Percentiles rank a stretch among this genome's conserved stretches.
These are phyloP conservation scores for Asterochloris erici DNA, from an alignment of 139 green algal species.

Conservation along the genomic window DNA sequence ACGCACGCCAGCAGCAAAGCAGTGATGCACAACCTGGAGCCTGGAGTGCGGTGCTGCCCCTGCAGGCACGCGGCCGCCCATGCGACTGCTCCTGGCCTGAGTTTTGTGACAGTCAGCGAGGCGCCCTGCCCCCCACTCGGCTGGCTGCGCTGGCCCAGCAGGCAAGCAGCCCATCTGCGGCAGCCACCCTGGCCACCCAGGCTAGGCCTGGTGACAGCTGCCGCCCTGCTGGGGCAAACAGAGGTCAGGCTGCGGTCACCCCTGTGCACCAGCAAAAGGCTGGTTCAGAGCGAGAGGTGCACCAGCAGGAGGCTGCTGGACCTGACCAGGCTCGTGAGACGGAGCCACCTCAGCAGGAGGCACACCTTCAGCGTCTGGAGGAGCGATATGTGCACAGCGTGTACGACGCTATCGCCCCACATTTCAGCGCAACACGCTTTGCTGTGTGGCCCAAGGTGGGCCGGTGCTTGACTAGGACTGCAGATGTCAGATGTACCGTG, in stretches of 20 bases:
- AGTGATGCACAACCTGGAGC: too few relatives aligned
- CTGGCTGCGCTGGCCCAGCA: constrained; percentile 20
- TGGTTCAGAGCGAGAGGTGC: too few relatives aligned
- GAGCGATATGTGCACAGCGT: constrained; percentile 74
- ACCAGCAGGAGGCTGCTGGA: constrained; percentile 26
- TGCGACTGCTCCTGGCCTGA: constrained; percentile 82
- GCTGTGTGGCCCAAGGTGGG: constrained; percentile 77
- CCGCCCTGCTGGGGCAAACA: too few relatives aligned
- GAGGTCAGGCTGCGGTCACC: too few relatives aligned
- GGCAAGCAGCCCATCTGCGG: too few relatives aligned
- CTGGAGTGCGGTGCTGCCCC: neutral
- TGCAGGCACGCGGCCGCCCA: constrained; percentile 48
- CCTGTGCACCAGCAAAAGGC: too few relatives aligned
- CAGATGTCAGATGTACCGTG: neutral
- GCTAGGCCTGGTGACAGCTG: too few relatives aligned
- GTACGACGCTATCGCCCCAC: constrained; percentile 94
- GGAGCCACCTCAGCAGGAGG: neutral
- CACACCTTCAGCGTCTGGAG: constrained; percentile 44
- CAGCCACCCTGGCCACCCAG: too few relatives aligned
- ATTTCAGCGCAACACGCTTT: constrained; percentile 94
- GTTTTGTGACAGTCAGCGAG: constrained; percentile 86
- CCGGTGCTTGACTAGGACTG: neutral
- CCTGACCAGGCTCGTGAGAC: neutral
- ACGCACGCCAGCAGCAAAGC: too few relatives aligned
- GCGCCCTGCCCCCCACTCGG: constrained; percentile 63